Conservation (phyloP, 2,329 filamentous ascomycete species). For the Fulvia fulva region DNA sequence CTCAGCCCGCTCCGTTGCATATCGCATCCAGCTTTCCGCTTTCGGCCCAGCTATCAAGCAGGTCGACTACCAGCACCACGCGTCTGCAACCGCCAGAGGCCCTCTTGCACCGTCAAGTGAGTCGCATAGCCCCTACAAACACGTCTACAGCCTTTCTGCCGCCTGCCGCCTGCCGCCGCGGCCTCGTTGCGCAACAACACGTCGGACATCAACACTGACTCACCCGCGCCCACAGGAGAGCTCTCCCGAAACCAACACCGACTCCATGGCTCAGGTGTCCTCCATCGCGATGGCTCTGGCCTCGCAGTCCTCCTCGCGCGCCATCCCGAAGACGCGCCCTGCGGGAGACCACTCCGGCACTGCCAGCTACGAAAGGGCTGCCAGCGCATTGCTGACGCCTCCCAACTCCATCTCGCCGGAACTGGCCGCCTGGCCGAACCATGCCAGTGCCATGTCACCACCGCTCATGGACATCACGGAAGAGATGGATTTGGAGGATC, state of each 20-base stretch:
- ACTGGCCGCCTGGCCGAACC: constrained; percentile 75
- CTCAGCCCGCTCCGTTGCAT: constrained; percentile 7
- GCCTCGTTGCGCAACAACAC: constrained; percentile 8
- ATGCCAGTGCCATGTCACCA: constrained; percentile 48
- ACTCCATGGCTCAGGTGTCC: constrained; percentile 32
- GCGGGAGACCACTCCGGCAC: constrained; percentile 23
- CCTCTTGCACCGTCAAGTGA: constrained; percentile 35
- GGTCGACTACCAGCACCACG: constrained; percentile 13
- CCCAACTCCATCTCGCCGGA: constrained; percentile 92
- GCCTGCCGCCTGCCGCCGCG: constrained; percentile 3
- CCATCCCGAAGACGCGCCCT: constrained; percentile 28
- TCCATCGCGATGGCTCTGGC: constrained; percentile 33
- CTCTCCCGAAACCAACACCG: constrained; percentile 22
- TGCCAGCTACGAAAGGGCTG: constrained; percentile 27
- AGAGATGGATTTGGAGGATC: constrained; percentile 69
- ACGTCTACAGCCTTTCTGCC: constrained; percentile 1
- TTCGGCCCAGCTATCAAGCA: constrained; percentile 12
- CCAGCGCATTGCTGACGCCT: constrained; percentile 70
- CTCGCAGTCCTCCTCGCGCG: constrained; percentile 29
- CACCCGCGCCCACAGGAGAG: constrained; percentile 32
- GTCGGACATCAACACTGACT: constrained; percentile 24
- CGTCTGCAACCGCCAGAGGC: constrained; percentile 20
- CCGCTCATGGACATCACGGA: constrained; percentile 63
- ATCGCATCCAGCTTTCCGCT: constrained; percentile 3
- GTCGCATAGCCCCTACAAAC: constrained; percentile 24